These are phyloP conservation scores for Kodamaea restingae DNA, from an alignment of 805 yeast species.

Conservation along the genomic window DNA sequence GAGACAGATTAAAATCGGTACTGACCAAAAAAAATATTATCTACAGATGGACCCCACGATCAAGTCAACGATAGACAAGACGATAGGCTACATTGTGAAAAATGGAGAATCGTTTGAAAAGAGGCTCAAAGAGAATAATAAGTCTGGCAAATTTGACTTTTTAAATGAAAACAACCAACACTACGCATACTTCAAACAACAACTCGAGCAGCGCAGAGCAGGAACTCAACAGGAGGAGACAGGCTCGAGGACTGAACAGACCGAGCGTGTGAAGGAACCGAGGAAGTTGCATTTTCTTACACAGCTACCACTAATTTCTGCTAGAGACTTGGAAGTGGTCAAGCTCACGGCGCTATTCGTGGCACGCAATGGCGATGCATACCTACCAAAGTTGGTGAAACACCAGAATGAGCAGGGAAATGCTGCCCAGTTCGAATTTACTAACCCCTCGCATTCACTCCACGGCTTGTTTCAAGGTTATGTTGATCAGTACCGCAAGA, in stretches of 20 bases:
- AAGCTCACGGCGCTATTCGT: slow-evolving; percentile 68
- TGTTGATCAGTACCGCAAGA: slow-evolving; percentile 50
- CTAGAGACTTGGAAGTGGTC: slow-evolving; percentile 62
- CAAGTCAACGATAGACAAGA: slow-evolving; percentile 57
- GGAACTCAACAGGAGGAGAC: slow-evolving; percentile 8
- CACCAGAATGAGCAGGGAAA: slow-evolving; percentile 37
- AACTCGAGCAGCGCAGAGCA: slow-evolving; percentile 26
- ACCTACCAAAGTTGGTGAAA: slow-evolving; percentile 27
- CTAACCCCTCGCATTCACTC: slow-evolving; percentile 57
- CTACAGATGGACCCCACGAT: slow-evolving; percentile 7
- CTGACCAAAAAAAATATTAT: not conserved
- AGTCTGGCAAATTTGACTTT: slow-evolving; percentile 60
- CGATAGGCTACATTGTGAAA: slow-evolving; percentile 63
- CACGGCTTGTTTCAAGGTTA: slow-evolving; percentile 47
- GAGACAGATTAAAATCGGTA: not conserved
- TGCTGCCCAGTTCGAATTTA: slow-evolving; percentile 63
- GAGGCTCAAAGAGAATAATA: slow-evolving; percentile 46
- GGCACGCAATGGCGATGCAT: slow-evolving; percentile 54
- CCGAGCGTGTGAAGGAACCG: not conserved
- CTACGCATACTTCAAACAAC: slow-evolving; percentile 53
- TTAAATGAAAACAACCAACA: slow-evolving; percentile 51
- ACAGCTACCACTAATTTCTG: slow-evolving; percentile 43
- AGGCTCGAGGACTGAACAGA: not conserved
- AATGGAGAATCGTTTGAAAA: slow-evolving; percentile 68
- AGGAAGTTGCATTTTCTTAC: slow-evolving; percentile 8